These are phyloP conservation scores for Suhomyces pyralidae DNA, from an alignment of 805 yeast genomes.

Conservation along the genomic window DNA sequence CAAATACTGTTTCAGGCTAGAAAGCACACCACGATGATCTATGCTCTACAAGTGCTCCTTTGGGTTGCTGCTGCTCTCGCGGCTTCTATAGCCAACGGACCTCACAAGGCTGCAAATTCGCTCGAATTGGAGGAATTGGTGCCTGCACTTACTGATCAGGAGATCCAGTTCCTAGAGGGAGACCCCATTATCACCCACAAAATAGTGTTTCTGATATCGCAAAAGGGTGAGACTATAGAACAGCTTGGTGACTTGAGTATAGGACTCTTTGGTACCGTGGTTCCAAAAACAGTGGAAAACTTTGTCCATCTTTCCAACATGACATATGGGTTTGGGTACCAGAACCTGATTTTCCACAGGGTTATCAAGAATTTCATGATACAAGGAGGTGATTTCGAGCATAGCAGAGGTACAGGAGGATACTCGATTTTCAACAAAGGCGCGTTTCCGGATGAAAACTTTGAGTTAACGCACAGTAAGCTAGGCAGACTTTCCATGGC, in stretches of 20 bases:
- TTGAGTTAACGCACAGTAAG: conserved; percentile 20
- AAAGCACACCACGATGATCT: neutral
- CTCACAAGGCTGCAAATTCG: neutral
- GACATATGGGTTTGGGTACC: conserved; percentile 27
- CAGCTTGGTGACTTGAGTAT: conserved; percentile 46
- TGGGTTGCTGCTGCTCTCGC: neutral
- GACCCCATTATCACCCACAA: conserved; percentile 52
- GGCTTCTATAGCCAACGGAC: neutral
- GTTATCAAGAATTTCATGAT: conserved; percentile 35
- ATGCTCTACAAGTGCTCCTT: neutral
- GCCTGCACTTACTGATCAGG: conserved; percentile 15
- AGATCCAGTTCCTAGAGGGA: conserved; percentile 18
- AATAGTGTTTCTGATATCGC: conserved; percentile 40
- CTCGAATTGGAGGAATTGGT: conserved; percentile 5
- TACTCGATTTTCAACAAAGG: conserved; percentile 12
- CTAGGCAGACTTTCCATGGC: conserved; percentile 26
- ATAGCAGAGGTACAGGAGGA: conserved; percentile 16
- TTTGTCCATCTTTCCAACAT: conserved; percentile 28
- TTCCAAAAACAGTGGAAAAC: conserved; percentile 46
- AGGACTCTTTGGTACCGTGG: conserved; percentile 64
- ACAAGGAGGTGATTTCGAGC: conserved; percentile 37
- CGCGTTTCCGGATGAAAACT: conserved; percentile 20
- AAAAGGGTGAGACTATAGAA: conserved; percentile 11
- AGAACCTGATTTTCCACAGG: conserved; percentile 29
- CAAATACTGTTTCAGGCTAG: neutral